Evolutionary conservation across 75 land plant species (phyloP).

Genomic region (Adiantum capillusveneris): DNA sequence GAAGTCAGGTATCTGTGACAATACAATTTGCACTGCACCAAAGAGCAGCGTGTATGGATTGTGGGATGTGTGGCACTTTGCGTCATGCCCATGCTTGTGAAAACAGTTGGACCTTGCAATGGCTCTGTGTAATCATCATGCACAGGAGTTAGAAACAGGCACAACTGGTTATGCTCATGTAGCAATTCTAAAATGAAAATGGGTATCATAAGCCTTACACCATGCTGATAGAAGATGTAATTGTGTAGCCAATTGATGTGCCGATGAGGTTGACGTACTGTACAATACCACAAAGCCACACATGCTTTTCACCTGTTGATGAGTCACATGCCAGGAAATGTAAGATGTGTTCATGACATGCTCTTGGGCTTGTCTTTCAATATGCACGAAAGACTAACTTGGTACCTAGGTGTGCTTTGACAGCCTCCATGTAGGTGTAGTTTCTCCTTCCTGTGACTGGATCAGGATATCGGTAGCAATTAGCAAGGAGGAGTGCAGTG

Average conservation of each 20-base stretch:
- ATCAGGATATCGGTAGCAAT: slow-evolving; percentile 58
- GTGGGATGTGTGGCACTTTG: slow-evolving; percentile 37
- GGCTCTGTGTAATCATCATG: slow-evolving; percentile 36
- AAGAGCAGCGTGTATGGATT: slow-evolving; percentile 55
- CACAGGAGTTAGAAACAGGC: no score
- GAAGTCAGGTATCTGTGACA: slow-evolving; percentile 80
- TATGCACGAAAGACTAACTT: neutral
- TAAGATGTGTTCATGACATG: neutral
- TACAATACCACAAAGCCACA: slow-evolving; percentile 56
- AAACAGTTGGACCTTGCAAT: slow-evolving; percentile 65
- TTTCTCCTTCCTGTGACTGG: slow-evolving; percentile 53
- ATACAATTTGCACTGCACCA: slow-evolving; percentile 53
- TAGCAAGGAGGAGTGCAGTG: slow-evolving; percentile 54
- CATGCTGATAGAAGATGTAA: slow-evolving; percentile 63
- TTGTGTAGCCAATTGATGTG: slow-evolving; percentile 53
- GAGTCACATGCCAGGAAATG: neutral
- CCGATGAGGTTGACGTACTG: slow-evolving; percentile 54
- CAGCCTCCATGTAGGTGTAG: slow-evolving; percentile 68
- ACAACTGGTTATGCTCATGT: neutral
- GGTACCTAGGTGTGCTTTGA: slow-evolving; percentile 49
- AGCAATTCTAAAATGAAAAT: neutral
- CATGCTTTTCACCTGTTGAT: slow-evolving; percentile 38
- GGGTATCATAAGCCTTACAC: slow-evolving; percentile 32
- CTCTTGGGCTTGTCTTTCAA: neutral
- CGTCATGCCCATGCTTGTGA: slow-evolving; percentile 52